Evolutionary conservation across 2,329 filamentous ascomycete species (phyloP).

Genomic region (Aspergillus awamori): DNA sequence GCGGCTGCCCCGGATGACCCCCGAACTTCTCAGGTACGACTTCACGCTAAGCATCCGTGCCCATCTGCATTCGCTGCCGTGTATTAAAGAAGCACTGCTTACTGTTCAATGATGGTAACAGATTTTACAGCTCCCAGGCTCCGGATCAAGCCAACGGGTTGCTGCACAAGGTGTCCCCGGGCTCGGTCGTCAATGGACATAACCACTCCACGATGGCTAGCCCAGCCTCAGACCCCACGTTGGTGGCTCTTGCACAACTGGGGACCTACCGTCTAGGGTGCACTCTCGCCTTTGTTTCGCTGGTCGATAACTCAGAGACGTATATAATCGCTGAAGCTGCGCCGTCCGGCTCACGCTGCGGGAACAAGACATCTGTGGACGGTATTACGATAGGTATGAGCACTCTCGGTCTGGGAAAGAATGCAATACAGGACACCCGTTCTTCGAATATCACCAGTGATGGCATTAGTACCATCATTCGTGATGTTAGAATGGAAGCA

Average conservation of each 20-base stretch:
- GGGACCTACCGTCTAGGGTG: constrained; percentile 48
- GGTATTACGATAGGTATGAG: constrained; percentile 26
- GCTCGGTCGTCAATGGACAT: neutral
- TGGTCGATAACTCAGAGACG: constrained; percentile 52
- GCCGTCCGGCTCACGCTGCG: constrained; percentile 31
- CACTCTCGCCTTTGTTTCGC: constrained; percentile 49
- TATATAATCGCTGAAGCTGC: constrained; percentile 57
- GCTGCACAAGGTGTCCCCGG: neutral
- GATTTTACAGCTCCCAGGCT: constrained; percentile 9
- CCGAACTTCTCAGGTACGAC: constrained; percentile 20
- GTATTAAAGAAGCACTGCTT: neutral
- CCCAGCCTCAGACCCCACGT: constrained; percentile 26
- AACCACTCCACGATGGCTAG: neutral
- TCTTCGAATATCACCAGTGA: constrained; percentile 1
- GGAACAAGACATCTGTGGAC: constrained; percentile 18
- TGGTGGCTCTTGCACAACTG: constrained; percentile 56
- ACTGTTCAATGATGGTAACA: neutral
- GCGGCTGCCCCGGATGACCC: constrained; percentile 12
- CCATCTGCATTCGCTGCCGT: neutral
- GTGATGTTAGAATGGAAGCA: constrained; percentile 42
- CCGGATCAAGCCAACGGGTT: constrained; percentile 3
- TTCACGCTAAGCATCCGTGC: neutral
- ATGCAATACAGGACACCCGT: neutral
- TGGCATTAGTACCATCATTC: constrained; percentile 34
- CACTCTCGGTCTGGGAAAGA: constrained; percentile 12